These are phyloP conservation scores for Schizosaccharomyces pombe DNA, from an alignment of 805 yeast species.

Conservation along the genomic window ASM294v3 CU329670.1:175001-175500, in stretches of 20 bases:
- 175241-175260: conserved; percentile 88
- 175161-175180: conserved; percentile 86
- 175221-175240: conserved; percentile 89
- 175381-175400: conserved; percentile 93
- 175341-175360: conserved; percentile 97
- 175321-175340: conserved; percentile 89
- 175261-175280: conserved; percentile 88
- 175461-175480: conserved; percentile 99
- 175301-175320: conserved; percentile 95
- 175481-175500: conserved; percentile 92
- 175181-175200: conserved; percentile 94
- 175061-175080: conserved; percentile 96
- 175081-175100: conserved; percentile 82
- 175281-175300: conserved; percentile 90
- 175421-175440: conserved; percentile 97
- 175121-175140: conserved; percentile 95
- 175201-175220: conserved; percentile 92
- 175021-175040: conserved; percentile 3
- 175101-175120: conserved; percentile 98
- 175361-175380: conserved; percentile 88
- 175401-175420: conserved; percentile 94
- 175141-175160: conserved; percentile 95
- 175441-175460: conserved; percentile 91
- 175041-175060: conserved; percentile 88
- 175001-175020: conserved; percentile 3